phyloP scores from a whole-genome alignment of 495 filamentous ascomycete species.

The Chaetomium fimeti region DNA sequence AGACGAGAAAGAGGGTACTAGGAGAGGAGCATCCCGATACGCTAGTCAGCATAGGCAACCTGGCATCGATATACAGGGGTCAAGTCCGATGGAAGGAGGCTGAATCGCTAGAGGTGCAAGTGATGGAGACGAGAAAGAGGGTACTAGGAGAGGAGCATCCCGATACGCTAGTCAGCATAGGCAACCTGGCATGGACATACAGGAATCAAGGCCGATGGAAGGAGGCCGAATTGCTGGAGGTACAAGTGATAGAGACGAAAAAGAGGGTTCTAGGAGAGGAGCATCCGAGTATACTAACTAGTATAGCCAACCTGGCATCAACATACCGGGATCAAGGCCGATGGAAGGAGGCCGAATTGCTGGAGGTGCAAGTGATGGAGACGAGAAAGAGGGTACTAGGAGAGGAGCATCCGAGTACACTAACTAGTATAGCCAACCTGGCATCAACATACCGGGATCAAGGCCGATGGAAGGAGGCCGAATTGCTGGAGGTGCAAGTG shows the following conservation, averaged over 20 bases:
- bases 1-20: not conserved
- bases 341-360: conserved; percentile 18
- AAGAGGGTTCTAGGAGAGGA: conserved; percentile 37
- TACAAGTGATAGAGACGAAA: conserved; percentile 19
- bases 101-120: not conserved
- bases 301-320: conserved; percentile 34
- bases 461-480: conserved; percentile 2
- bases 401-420: not conserved
- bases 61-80: no score
- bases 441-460: not conserved
- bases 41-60: no score
- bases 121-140: not conserved
- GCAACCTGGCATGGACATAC: no score
- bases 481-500: not conserved
- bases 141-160: not conserved
- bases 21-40: not conserved
- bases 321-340: conserved; percentile 27
- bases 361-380: not conserved
- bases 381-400: not conserved
- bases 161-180: no score
- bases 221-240: no score
- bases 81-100: no score
- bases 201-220: no score
- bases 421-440: not conserved
- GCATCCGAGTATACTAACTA: conserved; percentile 37